Evolutionary conservation across 371 early-diverging fungal genomes (phyloP).

Genomic region (Apophysomyces elegans): DNA sequence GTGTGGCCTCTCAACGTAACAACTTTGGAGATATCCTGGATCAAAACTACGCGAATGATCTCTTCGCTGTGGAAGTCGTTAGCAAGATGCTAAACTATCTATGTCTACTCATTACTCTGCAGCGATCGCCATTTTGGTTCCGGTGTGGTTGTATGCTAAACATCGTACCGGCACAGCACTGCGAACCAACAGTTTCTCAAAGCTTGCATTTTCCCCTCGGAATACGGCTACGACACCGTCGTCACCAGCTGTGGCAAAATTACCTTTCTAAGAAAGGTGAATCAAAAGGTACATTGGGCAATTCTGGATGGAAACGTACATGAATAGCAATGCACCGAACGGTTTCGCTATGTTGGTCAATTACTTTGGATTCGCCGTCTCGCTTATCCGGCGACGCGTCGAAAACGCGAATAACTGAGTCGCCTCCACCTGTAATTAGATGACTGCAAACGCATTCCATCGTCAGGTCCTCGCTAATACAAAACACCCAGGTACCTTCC

Average conservation of each 20-base stretch:
- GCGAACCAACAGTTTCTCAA: slow-evolving; percentile 38
- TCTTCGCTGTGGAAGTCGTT: slow-evolving; percentile 33
- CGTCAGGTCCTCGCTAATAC: neutral
- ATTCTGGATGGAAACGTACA: slow-evolving; percentile 5
- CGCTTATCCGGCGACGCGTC: slow-evolving; percentile 9
- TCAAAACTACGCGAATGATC: slow-evolving; percentile 37
- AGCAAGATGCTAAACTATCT: neutral
- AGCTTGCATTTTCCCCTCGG: slow-evolving; percentile 25
- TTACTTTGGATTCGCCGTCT: neutral
- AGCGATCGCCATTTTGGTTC: slow-evolving; percentile 45
- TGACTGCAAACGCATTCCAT: neutral
- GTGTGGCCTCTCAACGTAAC: slow-evolving; percentile 49
- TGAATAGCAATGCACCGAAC: slow-evolving; percentile 15
- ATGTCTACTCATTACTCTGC: slow-evolving; percentile 35
- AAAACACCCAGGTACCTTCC: neutral
- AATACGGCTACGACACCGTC: slow-evolving; percentile 41
- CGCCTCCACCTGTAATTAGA: slow-evolving; percentile 20
- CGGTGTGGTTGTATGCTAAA: slow-evolving; percentile 33
- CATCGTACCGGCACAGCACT: slow-evolving; percentile 42
- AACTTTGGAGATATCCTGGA: slow-evolving; percentile 37
- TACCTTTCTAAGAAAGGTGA: slow-evolving; percentile 19
- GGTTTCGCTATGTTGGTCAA: slow-evolving; percentile 18
- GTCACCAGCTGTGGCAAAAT: slow-evolving; percentile 37
- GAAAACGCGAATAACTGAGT: slow-evolving; percentile 16
- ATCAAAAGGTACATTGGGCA: neutral